Conservation (phyloP, 2,329 filamentous ascomycete genomes). For the Botryotinia convoluta region DNA sequence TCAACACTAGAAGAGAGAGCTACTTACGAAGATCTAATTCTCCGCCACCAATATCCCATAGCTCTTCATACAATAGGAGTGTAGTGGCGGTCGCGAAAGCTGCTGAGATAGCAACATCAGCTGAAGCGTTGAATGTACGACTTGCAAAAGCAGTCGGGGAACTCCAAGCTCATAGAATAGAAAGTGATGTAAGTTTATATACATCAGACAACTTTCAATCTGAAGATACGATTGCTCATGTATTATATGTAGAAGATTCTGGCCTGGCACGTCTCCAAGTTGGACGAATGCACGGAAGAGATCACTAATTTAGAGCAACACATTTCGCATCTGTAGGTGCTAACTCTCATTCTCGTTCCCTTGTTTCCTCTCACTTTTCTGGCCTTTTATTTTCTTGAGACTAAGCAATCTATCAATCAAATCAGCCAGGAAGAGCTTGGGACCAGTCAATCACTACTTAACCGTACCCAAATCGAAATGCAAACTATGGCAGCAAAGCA, state of each 20-base stretch:
- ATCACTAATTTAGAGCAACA: slow-evolving; percentile 60
- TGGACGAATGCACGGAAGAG: slow-evolving; percentile 55
- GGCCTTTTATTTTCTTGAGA: slow-evolving; percentile 12
- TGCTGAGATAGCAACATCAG: slow-evolving; percentile 40
- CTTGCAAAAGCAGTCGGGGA: slow-evolving; percentile 50
- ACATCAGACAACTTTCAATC: background rate
- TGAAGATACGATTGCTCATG: background rate
- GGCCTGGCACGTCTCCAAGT: slow-evolving; percentile 55
- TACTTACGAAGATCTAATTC: slow-evolving; percentile 19
- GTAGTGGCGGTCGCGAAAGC: slow-evolving; percentile 37
- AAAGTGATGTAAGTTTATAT: slow-evolving; percentile 51
- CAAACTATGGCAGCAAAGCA: slow-evolving; percentile 61
- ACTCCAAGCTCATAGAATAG: slow-evolving; percentile 55
- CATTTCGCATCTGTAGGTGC: slow-evolving; percentile 53
- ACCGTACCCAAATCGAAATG: slow-evolving; percentile 59
- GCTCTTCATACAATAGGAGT: background rate
- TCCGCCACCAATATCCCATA: background rate
- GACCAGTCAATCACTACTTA: slow-evolving; percentile 58
- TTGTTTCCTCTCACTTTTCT: slow-evolving; percentile 29
- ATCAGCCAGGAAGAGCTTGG: slow-evolving; percentile 54
- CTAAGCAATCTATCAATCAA: slow-evolving; percentile 1
- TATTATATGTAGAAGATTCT: slow-evolving; percentile 54
- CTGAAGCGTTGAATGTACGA: slow-evolving; percentile 49
- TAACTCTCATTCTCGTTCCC: background rate
- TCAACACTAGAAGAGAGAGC: slow-evolving; percentile 27